Base-by-base conservation (phyloP, 345 rosid genomes). In the Citropsis articulata region DNA sequence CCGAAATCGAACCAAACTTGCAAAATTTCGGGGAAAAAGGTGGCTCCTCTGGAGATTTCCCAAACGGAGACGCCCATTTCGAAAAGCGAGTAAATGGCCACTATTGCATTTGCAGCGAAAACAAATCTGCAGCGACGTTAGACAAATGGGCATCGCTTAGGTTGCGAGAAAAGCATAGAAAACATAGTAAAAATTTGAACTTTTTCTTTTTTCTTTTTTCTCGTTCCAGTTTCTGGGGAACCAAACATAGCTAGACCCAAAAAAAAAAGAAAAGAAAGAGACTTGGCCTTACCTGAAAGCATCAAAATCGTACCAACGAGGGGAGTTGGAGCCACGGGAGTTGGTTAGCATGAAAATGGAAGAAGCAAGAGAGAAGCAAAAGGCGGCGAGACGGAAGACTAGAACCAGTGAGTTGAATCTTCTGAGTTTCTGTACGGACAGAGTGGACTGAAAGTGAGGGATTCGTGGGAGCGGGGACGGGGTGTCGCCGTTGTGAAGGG, bases 1-100 rank as follows among this genome's bases (percentile, higher is more conserved):
- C 98, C 91, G 82, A 93, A 95, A 71, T 95, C 99, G 96, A 95
- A 95, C 99, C 98, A 95, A 71, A 95, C 94, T 64, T 95, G 99
- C 27, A 92, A 68, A 48, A 89, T 75, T 84, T 95, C 97, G 19
- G 99, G 99, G 85, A 93, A 87, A 75, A 95, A 70, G 0, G 99
- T 93, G 35, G 86, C 85, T 70, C 85, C 92, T 72, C 85, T 87
- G 4, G 94, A 87, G 55, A 95, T 88, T 80, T 95, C 99, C 99
- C 98, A 93, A 73, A 90, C 95, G 36, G 97, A 86, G 53, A 85
- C 88, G 56, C 84, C 89, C 87, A 92, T 85, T 83, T 91, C 97
- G 82, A 93, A 87, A 66, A 92, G 83, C 5, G 99, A 95, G 87
- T 95, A 95, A 12, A 95, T 27, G 65, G 97, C 87, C 48, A 90